These are phyloP conservation scores for Clarireedia monteithiana DNA, from an alignment of 2,329 filamentous ascomycete genomes.

Conservation along the genomic window DNA sequence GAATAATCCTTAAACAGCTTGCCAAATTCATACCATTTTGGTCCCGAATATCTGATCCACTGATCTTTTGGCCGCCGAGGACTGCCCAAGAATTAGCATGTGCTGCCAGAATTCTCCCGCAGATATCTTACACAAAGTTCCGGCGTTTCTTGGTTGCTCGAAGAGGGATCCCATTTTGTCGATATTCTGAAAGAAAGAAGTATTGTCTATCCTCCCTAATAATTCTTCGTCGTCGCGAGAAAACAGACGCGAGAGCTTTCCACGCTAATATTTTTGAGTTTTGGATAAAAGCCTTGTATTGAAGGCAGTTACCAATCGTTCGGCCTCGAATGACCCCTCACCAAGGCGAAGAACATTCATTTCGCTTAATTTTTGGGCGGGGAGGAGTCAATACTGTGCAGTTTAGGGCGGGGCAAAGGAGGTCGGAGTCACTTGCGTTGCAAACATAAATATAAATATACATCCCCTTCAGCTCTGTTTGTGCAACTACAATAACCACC, in stretches of 20 bases:
- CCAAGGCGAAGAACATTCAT: not conserved
- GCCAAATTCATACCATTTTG: slow-evolving; percentile 65
- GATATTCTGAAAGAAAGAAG: slow-evolving; percentile 10
- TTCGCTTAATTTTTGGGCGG: slow-evolving; percentile 8
- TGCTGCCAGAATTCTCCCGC: not conserved
- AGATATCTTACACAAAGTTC: slow-evolving; percentile 69
- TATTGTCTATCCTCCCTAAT: not conserved
- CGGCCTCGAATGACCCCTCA: no score
- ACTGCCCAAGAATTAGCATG: slow-evolving; percentile 41
- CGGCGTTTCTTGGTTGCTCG: slow-evolving; percentile 83
- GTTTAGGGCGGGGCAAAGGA: not conserved
- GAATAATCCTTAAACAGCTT: slow-evolving; percentile 6
- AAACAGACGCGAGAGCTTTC: slow-evolving; percentile 11
- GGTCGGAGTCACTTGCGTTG: not conserved
- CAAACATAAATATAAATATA: not conserved
- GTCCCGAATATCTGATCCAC: slow-evolving; percentile 90
- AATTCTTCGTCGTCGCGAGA: slow-evolving; percentile 8
- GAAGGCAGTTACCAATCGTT: slow-evolving; percentile 2
- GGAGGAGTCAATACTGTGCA: not conserved
- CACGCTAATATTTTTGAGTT: slow-evolving; percentile 10
- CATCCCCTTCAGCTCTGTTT: not conserved
- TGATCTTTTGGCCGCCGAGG: slow-evolving; percentile 95
- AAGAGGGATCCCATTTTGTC: slow-evolving; percentile 89
- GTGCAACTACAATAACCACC: not conserved
- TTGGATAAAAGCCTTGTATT: slow-evolving; percentile 5